Evolutionary conservation across 2,329 filamentous ascomycete species (phyloP).

Genomic region (Paecilomyces sp.): DNA sequence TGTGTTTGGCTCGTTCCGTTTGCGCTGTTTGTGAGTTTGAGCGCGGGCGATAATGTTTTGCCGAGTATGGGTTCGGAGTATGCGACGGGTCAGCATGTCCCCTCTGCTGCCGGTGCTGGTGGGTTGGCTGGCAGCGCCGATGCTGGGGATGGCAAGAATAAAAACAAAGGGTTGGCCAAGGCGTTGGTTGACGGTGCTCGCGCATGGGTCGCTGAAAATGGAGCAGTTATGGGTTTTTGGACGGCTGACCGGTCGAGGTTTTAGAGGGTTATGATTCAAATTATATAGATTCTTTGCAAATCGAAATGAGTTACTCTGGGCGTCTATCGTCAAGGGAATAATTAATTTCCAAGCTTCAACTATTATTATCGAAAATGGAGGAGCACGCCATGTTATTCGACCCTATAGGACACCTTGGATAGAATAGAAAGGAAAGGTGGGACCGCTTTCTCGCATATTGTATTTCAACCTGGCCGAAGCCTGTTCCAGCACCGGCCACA

Average conservation of each 20-base stretch:
- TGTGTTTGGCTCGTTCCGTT: conserved; percentile 98
- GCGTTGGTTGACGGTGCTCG: conserved; percentile 52
- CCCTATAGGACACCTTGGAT: background rate
- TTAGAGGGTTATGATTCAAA: conserved; percentile 10
- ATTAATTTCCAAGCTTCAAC: background rate
- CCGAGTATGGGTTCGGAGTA: conserved; percentile 83
- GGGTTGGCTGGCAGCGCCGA: conserved; percentile 15
- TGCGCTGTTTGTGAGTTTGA: conserved; percentile 86
- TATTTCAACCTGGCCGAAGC: background rate
- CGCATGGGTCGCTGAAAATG: conserved; percentile 56
- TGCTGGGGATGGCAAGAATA: conserved; percentile 32
- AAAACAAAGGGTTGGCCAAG: conserved; percentile 56
- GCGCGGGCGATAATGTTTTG: conserved; percentile 88
- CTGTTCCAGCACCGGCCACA: background rate
- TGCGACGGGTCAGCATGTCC: conserved; percentile 45
- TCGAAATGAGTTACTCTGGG: background rate
- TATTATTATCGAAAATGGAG: background rate
- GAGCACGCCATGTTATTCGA: background rate
- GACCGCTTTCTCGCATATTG: background rate
- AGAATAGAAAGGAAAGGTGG: background rate
- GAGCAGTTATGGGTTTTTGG: conserved; percentile 57
- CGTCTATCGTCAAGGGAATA: background rate
- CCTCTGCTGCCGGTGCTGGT: conserved; percentile 8
- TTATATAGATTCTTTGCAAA: background rate
- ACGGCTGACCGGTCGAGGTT: conserved; percentile 49